These are phyloP conservation scores for Sporobolomyces pararoseus DNA, from an alignment of 768 basidiomycete species.

Conservation along the genomic window DNA sequence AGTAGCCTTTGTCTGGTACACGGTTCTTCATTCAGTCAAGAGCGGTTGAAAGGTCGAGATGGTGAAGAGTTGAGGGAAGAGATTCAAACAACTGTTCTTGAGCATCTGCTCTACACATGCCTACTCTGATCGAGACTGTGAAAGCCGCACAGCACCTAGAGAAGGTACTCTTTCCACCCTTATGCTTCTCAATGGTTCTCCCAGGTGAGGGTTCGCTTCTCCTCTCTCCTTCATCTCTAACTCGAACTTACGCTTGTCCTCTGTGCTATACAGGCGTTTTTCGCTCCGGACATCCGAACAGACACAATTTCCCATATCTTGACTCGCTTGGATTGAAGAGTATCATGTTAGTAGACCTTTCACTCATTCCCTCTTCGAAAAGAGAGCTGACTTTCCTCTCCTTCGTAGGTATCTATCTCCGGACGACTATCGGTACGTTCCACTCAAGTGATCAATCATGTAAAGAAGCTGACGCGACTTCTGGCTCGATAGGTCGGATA, in stretches of 20 bases:
- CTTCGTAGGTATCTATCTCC: conserved; percentile 30
- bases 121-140: not conserved
- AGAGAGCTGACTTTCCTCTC: not conserved
- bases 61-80: not conserved
- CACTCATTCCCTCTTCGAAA: not conserved
- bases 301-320: conserved; percentile 48
- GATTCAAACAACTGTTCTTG: not conserved
- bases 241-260: not conserved
- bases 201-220: not conserved
- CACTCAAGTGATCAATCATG: not conserved
- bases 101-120: not conserved
- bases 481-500: conserved; percentile 7
- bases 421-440: conserved; percentile 31
- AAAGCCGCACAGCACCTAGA: conserved; percentile 6
- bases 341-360: conserved; percentile 44
- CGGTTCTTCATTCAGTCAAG: not conserved
- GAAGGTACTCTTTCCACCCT: conserved; percentile 25
- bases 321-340: conserved; percentile 44
- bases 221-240: not conserved
- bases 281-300: conserved; percentile 49
- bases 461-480: not conserved
- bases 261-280: conserved; percentile 46
- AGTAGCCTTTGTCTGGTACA: not conserved
- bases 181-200: conserved; percentile 25
- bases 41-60: not conserved